Percentiles rank a stretch among this genome's conserved stretches.
Conservation (phyloP, 23 red algal species). For the Gracilaria domingensis region DNA sequence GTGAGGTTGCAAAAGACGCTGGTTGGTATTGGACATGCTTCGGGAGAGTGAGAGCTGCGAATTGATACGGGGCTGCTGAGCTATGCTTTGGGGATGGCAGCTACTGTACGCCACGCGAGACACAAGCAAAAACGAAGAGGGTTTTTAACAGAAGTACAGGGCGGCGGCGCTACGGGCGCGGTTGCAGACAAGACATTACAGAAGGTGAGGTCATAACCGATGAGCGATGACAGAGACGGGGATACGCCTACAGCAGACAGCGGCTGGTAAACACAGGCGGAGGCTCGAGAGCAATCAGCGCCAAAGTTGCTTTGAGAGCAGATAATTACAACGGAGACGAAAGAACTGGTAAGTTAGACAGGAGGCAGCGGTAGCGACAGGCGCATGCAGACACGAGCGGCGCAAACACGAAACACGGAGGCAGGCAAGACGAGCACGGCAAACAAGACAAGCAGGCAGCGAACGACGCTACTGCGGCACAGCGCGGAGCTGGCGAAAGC, state of each 20-base stretch:
- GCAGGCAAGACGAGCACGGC: neutral
- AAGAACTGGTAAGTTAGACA: neutral
- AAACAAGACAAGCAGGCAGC: neutral
- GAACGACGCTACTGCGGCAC: neutral
- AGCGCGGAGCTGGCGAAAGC: constrained; percentile 26
- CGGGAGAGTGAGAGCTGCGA: no score
- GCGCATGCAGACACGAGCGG: neutral
- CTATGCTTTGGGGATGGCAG: no score
- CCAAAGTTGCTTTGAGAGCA: neutral
- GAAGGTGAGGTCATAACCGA: no score
- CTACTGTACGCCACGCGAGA: no score
- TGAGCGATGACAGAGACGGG: no score
- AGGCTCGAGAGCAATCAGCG: no score
- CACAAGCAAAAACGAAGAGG: neutral
- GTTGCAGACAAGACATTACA: neutral
- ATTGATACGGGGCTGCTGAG: no score
- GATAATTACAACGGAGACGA: neutral
- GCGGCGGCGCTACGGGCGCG: neutral
- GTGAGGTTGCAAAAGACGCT: neutral
- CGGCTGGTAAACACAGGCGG: no score
- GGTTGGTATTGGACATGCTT: no score
- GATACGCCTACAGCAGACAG: no score
- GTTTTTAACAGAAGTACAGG: neutral
- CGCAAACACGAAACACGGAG: neutral
- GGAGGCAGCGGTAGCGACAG: neutral